These are phyloP conservation scores for Arxiozyma slooffiae DNA, from an alignment of 1,139 yeast species.

Conservation along the genomic window DNA sequence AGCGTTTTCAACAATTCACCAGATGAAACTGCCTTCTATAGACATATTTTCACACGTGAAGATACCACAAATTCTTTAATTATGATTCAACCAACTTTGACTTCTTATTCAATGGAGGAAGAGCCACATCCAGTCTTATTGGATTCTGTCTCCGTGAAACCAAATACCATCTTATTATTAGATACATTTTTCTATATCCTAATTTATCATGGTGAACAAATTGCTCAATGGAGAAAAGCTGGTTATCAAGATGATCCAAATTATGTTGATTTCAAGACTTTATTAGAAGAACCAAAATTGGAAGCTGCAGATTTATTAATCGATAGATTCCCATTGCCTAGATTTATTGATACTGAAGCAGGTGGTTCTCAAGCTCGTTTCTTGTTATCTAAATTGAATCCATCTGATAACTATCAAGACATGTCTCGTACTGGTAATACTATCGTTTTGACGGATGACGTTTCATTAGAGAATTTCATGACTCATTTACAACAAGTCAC, in stretches of 20 bases:
- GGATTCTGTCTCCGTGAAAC: conserved; percentile 86
- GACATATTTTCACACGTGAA: conserved; percentile 84
- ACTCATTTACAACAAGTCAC: conserved; percentile 78
- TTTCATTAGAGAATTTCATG: conserved; percentile 84
- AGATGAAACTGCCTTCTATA: conserved; percentile 95
- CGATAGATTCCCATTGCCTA: conserved; percentile 93
- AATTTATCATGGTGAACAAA: conserved; percentile 88
- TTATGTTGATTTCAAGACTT: conserved; percentile 74
- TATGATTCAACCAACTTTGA: conserved; percentile 94
- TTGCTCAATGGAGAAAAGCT: conserved; percentile 93
- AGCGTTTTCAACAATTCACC: conserved; percentile 97
- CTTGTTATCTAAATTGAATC: conserved; percentile 86
- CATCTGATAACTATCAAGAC: conserved; percentile 74
- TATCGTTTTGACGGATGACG: conserved; percentile 91
- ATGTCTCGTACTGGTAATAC: conserved; percentile 50
- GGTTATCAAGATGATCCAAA: conserved; percentile 89
- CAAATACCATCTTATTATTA: conserved; percentile 74
- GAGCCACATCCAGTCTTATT: conserved; percentile 90
- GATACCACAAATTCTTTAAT: conserved; percentile 88
- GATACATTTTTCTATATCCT: conserved; percentile 96
- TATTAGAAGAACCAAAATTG: conserved; percentile 79
- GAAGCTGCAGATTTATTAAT: conserved; percentile 88
- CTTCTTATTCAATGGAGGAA: conserved; percentile 73
- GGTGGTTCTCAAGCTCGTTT: conserved; percentile 98
- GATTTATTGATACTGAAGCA: conserved; percentile 92